Base-by-base conservation (phyloP, 2,329 filamentous ascomycete species). In the Colletotrichum sp. region DNA sequence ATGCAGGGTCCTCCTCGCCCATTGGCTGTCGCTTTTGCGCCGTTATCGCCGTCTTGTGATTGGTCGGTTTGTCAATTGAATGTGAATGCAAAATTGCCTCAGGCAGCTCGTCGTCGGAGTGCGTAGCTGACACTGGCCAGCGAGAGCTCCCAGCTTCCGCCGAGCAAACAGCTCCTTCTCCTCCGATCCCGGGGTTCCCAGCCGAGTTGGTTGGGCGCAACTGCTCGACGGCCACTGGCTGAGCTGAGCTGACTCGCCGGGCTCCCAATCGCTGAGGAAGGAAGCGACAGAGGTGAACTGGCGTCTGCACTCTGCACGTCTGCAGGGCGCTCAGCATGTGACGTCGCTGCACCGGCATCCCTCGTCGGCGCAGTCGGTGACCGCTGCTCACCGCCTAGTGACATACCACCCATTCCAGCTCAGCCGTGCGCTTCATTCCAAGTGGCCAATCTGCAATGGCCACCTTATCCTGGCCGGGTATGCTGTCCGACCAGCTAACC, bases 301-400 rank as follows among this genome's bases (percentile, higher is more conserved):
- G 28, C 58, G 26, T 24, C 64, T 66, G 69, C 38, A 48, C 38
- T 48, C 18, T 48, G 69, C 73, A 67, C 30, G 43, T 52, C 58
- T 61, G 28, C 58, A 61, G 58, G 72, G 61, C 69, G 62, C 58
- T 48, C 63, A 58, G 48, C 73, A 64, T 75, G 73, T 75, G 73
- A 75, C 73, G 73, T 75, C 69, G 73, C 66, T 52, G 63, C 8
- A 21, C 64, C 43, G 63, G 63, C 63, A 73, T 75, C 62, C 73
- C 69, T 72, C 69, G 61, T 74, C 72, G 68, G 52, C 52, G 28
- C 34, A 73, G 70, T 73, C 70, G 64, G 70, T 73, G 70, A 69
- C 64, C 63, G 70, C 62, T 52, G 26, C 32, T 75, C 73, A 75
- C 73, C 73, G 73, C 69, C 69, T 75, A 68, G 63, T 75, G 73